phyloP scores from a whole-genome alignment of 139 green algal genomes.

The Raphidocelis subcapitata region DNA sequence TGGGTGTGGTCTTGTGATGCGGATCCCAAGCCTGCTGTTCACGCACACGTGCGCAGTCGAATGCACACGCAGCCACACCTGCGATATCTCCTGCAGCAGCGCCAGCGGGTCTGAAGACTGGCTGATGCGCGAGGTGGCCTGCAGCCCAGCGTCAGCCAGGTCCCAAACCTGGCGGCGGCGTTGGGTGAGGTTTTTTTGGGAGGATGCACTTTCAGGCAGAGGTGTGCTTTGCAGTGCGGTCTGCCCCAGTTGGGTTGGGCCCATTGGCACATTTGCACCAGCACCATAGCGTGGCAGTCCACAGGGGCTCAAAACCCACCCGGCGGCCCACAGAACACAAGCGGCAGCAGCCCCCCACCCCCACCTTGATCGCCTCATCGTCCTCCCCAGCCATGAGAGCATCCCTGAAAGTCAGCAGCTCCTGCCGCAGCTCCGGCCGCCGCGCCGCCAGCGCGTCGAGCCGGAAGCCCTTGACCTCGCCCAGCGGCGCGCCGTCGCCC shows the following conservation, averaged over 20 bases:
- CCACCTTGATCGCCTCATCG: constrained; percentile 67
- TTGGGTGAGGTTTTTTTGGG: too few species aligned
- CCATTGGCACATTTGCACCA: too few species aligned
- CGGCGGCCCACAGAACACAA: not conserved
- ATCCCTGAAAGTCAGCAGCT: constrained; percentile 80
- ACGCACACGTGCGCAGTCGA: too few species aligned
- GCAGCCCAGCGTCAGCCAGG: constrained; percentile 85
- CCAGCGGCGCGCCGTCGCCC: constrained; percentile 10
- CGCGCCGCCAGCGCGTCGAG: constrained; percentile 66
- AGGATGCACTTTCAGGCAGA: not conserved
- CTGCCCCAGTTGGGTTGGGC: too few species aligned
- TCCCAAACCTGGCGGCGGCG: constrained; percentile 82
- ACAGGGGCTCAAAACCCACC: too few species aligned
- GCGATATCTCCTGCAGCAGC: constrained; percentile 71
- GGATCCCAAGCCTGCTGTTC: too few species aligned
- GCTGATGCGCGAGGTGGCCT: constrained; percentile 53
- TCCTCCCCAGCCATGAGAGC: constrained; percentile 59
- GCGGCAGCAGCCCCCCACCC: not conserved
- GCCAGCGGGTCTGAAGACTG: constrained; percentile 71
- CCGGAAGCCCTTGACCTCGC: constrained; percentile 70
- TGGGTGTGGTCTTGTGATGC: too few species aligned
- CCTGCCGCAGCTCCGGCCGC: constrained; percentile 52
- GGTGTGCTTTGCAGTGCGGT: not conserved
- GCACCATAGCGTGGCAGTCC: too few species aligned
- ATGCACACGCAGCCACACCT: too few species aligned